Evolutionary conservation across 768 basidiomycete genomes (phyloP).

Genomic region (Russula foetens): DNA sequence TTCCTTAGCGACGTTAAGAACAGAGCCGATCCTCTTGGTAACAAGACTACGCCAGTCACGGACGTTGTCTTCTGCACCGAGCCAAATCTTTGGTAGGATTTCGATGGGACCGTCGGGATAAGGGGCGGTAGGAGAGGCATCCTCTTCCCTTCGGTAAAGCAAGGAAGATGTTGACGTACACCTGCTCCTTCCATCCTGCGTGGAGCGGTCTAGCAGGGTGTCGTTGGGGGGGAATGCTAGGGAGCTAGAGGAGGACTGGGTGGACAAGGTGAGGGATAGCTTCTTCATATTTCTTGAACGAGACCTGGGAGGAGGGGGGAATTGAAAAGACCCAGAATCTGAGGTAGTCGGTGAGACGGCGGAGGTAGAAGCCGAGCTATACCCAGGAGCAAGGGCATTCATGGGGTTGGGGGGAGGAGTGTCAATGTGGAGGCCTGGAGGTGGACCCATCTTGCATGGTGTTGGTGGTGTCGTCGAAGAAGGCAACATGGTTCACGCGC

Average conservation of each 20-base stretch:
- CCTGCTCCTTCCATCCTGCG: constrained; percentile 35
- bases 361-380: constrained; percentile 37
- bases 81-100: constrained; percentile 79
- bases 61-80: constrained; percentile 89
- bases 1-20: constrained; percentile 93
- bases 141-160: constrained; percentile 52
- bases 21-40: constrained; percentile 64
- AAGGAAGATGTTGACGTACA: constrained; percentile 59
- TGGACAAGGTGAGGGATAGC: constrained; percentile 59
- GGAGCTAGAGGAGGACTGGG: constrained; percentile 49
- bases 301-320: constrained; percentile 33
- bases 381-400: constrained; percentile 41
- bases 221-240: constrained; percentile 33
- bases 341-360: constrained; percentile 44
- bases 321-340: constrained; percentile 44
- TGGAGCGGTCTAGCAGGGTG: constrained; percentile 26
- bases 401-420: constrained; percentile 41
- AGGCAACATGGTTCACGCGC: constrained; percentile 25
- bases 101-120: constrained; percentile 79
- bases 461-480: constrained; percentile 27
- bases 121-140: constrained; percentile 54
- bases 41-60: constrained; percentile 68
- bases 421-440: constrained; percentile 51
- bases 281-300: constrained; percentile 67
- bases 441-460: constrained; percentile 44